phyloP scores from a whole-genome alignment of 169 alveolate genomes.

The Amoebophrya sp. region DNA sequence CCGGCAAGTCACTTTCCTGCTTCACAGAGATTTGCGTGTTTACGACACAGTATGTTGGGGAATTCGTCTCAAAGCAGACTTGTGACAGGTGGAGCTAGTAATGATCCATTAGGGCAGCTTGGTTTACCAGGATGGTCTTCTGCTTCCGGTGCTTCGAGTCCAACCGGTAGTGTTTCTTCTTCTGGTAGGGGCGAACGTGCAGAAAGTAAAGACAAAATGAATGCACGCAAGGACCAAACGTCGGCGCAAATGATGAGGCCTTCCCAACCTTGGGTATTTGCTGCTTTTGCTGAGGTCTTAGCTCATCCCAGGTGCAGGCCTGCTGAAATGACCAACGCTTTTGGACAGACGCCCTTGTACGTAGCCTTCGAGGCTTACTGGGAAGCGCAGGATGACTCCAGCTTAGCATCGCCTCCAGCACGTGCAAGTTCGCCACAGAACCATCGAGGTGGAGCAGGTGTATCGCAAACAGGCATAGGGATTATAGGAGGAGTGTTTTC shows the following conservation, averaged over 20 bases:
- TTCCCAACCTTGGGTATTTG: background rate
- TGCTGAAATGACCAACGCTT: background rate
- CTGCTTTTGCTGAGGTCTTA: background rate
- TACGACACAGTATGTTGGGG: too few relatives aligned
- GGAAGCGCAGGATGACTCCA: too few relatives aligned
- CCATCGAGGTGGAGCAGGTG: too few relatives aligned
- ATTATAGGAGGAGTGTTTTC: too few relatives aligned
- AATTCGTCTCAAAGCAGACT: too few relatives aligned
- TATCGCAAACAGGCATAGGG: too few relatives aligned
- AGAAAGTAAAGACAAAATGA: background rate
- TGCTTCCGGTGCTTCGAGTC: background rate
- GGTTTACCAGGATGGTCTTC: background rate
- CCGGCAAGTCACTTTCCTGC: background rate
- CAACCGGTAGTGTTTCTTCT: background rate
- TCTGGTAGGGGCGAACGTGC: background rate
- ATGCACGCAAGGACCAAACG: too few relatives aligned
- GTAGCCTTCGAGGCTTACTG: background rate
- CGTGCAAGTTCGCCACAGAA: too few relatives aligned
- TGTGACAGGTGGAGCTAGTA: too few relatives aligned
- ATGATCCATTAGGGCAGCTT: too few relatives aligned
- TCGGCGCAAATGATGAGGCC: background rate
- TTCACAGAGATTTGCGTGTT: background rate
- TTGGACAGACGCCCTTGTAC: background rate
- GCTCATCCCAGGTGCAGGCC: background rate
- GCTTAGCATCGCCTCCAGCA: too few relatives aligned